These are phyloP conservation scores for Populus nigra DNA, from an alignment of 345 rosid species.

Conservation along the genomic window DNA sequence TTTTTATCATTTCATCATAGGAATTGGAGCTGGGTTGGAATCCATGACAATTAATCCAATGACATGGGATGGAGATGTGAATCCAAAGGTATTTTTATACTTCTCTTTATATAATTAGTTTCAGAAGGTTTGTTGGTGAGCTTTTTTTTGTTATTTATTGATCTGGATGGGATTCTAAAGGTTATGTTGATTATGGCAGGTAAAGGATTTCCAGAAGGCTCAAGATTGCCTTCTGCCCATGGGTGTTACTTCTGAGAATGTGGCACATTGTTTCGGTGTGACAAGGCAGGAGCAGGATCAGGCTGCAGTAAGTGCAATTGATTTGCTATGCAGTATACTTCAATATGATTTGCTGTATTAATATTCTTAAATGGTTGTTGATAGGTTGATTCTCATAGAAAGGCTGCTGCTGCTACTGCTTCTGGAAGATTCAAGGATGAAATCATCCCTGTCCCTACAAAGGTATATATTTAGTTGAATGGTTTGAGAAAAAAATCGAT, in stretches of 20 bases:
- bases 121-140: background rate
- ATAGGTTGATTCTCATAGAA: slow-evolving; percentile 59
- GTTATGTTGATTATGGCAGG: slow-evolving; percentile 41
- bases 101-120: background rate
- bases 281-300: slow-evolving; percentile 94
- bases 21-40: slow-evolving; percentile 97
- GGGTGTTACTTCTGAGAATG: slow-evolving; percentile 97
- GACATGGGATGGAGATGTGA: slow-evolving; percentile 83
- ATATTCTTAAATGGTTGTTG: background rate
- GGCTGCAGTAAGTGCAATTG: slow-evolving; percentile 71
- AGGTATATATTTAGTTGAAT: background rate
- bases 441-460: slow-evolving; percentile 79
- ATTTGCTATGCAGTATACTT: slow-evolving; percentile 1
- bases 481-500: background rate
- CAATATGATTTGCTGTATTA: background rate
- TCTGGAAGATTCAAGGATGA: slow-evolving; percentile 88
- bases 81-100: slow-evolving; percentile 57
- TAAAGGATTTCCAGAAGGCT: slow-evolving; percentile 67
- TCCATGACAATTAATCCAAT: slow-evolving; percentile 82
- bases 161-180: background rate
- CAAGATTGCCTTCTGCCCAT: slow-evolving; percentile 89
- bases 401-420: slow-evolving; percentile 90
- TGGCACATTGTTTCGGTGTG: slow-evolving; percentile 80
- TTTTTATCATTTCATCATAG: slow-evolving; percentile 27
- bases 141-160: background rate